Conservation (phyloP, 2,329 filamentous ascomycete genomes). For the Trichoderma atrobrunneum region DNA sequence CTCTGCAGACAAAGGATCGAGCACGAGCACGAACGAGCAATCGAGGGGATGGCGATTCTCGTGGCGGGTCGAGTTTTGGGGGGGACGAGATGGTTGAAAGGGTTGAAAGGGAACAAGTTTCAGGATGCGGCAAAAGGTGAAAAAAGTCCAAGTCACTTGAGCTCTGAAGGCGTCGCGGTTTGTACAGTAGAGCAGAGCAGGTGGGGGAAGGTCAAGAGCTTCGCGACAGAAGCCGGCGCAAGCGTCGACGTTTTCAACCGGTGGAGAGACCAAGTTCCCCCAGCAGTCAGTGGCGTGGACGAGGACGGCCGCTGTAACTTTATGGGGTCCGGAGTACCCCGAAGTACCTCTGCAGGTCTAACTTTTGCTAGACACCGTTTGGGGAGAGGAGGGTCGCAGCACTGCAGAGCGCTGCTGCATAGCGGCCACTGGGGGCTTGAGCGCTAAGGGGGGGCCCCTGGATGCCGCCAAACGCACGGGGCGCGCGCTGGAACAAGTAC, state of each 20-base stretch:
- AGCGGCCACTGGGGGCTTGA: background rate
- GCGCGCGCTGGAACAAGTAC: slow-evolving; percentile 9
- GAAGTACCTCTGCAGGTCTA: slow-evolving; percentile 13
- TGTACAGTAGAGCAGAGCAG: background rate
- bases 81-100: background rate
- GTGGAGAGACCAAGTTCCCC: background rate
- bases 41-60: background rate
- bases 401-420: slow-evolving; percentile 5
- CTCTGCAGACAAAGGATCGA: background rate
- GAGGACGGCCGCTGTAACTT: background rate
- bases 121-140: background rate
- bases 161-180: slow-evolving; percentile 4
- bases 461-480: slow-evolving; percentile 12
- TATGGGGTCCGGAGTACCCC: slow-evolving; percentile 21
- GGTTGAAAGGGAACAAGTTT: background rate
- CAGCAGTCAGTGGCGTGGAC: slow-evolving; percentile 14
- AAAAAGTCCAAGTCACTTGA: slow-evolving; percentile 8
- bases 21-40: background rate
- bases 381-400: background rate
- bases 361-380: background rate
- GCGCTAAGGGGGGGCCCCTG: slow-evolving; percentile 1
- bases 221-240: slow-evolving; percentile 14
- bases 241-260: slow-evolving; percentile 20
- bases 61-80: background rate
- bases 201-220: slow-evolving; percentile 16